Conservation (phyloP, 2,329 filamentous ascomycete species). For the Ophiostoma himal-ulmi region DNA sequence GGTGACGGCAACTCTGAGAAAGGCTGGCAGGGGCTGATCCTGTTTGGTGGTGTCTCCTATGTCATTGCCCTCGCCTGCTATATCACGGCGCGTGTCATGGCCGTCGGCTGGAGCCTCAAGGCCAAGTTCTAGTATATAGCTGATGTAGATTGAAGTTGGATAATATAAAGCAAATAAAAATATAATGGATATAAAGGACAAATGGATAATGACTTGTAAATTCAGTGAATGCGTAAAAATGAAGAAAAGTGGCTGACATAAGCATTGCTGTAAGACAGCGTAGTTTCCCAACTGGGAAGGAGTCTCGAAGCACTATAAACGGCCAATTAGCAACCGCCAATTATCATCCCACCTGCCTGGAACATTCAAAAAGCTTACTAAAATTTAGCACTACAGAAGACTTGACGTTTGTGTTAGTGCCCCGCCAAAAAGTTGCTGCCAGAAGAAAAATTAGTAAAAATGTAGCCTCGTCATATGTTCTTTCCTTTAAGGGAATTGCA, state of each 20-base stretch:
- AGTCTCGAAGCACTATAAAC: neutral
- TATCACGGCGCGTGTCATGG: constrained; percentile 33
- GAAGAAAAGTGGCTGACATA: constrained; percentile 4
- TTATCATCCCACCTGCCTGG: constrained; percentile 14
- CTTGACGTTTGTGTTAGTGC: constrained; percentile 1
- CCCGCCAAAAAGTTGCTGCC: constrained; percentile 18
- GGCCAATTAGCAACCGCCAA: constrained; percentile 18
- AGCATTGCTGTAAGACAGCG: neutral
- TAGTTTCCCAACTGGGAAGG: neutral
- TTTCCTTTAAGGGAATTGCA: neutral
- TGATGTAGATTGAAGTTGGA: neutral
- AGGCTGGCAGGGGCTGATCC: constrained; percentile 37
- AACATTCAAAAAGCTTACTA: constrained; percentile 9
- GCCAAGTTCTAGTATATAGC: constrained; percentile 28
- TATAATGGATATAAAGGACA: neutral
- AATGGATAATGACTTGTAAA: neutral
- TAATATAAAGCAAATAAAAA: neutral
- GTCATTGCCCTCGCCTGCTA: constrained; percentile 34
- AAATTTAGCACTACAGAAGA: constrained; percentile 9
- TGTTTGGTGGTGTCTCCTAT: constrained; percentile 38
- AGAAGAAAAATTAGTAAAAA: constrained; percentile 11
- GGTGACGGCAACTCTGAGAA: constrained; percentile 30
- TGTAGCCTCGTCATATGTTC: constrained; percentile 13
- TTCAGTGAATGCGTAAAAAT: neutral
- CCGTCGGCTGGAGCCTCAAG: constrained; percentile 34